Base-by-base conservation (phyloP, 192 early-diverging fungal genomes). In the Rhizophagus prolifer region DNA sequence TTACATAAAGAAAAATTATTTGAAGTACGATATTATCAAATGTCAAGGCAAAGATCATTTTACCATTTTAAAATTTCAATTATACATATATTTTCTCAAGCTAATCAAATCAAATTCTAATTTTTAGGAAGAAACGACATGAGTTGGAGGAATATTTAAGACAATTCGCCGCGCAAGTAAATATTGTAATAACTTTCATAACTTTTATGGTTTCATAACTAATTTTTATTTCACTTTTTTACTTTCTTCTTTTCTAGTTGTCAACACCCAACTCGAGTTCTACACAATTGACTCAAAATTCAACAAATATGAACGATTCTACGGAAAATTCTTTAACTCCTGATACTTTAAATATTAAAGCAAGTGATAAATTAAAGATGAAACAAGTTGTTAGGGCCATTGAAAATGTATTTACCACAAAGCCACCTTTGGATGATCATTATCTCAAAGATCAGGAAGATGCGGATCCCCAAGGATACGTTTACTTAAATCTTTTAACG, bases 11-110 rank as follows among this genome's bases (percentile, higher is more conserved):
- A 54, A 30, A 67, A 77, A 36, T 25, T 77, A 25, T 77, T 77
- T 59, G 75, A 77, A 77, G 75, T 77, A 6, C 75, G 75, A n/a
- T 77, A 77, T 54, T 69, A 68, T 54, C 67, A 65, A 14, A 77
- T 77, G 75, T 66, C 75, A 47, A 41, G 67, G 75, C 70, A 30
- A 61, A 44, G 21, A 31, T 21, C 2, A 21, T 54, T 54, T 21
- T 54, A 54, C 1, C 5, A 2, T 54, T 54, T 54, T 21, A 38
- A 38, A 7, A 38, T 38, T 38, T 0, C 0, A n/a, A 8, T 21
- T 54, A 19, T 21, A 21, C 21, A 16, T 19, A 1, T 47, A 34
- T 31, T 38, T 38, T 38, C 7, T 38, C 36, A 38, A 6, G 19
- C 23, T 60, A 30, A 66, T 21, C 13, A 5, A 30, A 66, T 21